These are phyloP conservation scores for Amanita rubescens DNA, from an alignment of 768 basidiomycete genomes.

Conservation along the genomic window DNA sequence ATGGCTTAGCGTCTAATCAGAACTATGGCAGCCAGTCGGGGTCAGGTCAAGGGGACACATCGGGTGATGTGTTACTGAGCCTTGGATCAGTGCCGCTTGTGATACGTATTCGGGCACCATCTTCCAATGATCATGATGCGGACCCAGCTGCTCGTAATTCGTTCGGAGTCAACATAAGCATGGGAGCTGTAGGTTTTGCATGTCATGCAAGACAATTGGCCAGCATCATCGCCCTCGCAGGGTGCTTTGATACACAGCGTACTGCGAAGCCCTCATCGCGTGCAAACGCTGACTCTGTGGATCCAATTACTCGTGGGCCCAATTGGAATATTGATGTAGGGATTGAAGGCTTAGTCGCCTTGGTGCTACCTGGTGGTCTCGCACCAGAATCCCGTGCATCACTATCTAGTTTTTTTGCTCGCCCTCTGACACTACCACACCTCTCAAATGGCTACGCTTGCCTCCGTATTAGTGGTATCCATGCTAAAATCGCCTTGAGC, in stretches of 20 bases:
- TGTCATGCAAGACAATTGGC: slow-evolving; percentile 4
- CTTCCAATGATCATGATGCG: slow-evolving; percentile 13
- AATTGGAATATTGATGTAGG: slow-evolving; percentile 9
- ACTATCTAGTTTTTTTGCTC: slow-evolving; percentile 40
- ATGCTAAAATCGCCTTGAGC: not conserved
- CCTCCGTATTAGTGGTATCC: slow-evolving; percentile 37
- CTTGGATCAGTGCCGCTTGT: slow-evolving; percentile 57
- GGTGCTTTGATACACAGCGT: not conserved
- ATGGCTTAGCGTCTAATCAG: not conserved
- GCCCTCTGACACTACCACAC: slow-evolving; percentile 52
- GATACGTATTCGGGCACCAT: slow-evolving; percentile 45
- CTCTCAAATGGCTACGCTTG: slow-evolving; percentile 47
- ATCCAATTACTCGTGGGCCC: slow-evolving; percentile 9
- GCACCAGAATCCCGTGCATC: slow-evolving; percentile 7
- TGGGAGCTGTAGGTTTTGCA: not conserved
- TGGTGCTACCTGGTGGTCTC: slow-evolving; percentile 35
- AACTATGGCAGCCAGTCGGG: not conserved
- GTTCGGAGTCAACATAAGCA: not conserved
- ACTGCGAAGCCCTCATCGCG: not conserved
- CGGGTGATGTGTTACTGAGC: slow-evolving; percentile 45
- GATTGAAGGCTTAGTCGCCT: slow-evolving; percentile 35
- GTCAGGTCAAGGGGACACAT: not conserved
- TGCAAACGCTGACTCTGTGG: not conserved
- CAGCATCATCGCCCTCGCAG: not conserved
- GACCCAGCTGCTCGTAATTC: no score